Evolutionary conservation across 75 land plant genomes (phyloP).

Genomic region (Pinus albicaulis): DNA sequence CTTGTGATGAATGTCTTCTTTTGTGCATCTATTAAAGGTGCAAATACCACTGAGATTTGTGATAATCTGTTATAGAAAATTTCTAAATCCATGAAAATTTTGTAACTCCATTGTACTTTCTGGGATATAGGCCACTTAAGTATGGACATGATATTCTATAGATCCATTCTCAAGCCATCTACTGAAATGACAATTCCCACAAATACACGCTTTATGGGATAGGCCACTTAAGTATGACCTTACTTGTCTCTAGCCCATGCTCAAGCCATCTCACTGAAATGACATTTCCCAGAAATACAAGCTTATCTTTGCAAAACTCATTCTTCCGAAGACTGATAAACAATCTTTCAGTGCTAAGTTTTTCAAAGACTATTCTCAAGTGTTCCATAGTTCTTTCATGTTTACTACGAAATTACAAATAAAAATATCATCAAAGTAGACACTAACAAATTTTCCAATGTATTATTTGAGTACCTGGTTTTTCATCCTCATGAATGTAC

Average conservation of each 20-base stretch:
- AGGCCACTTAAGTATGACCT: neutral
- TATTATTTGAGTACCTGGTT: slow-evolving; percentile 6
- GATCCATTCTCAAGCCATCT: neutral
- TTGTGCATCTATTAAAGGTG: neutral
- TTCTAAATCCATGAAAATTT: neutral
- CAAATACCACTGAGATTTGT: neutral
- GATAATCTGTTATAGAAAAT: neutral
- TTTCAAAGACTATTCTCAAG: neutral
- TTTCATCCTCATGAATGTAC: slow-evolving; percentile 11
- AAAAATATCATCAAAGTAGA: slow-evolving; percentile 23
- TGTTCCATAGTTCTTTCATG: neutral
- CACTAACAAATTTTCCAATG: slow-evolving; percentile 11
- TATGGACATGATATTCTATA: neutral
- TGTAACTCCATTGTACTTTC: neutral
- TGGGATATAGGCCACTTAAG: neutral
- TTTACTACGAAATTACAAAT: slow-evolving; percentile 4
- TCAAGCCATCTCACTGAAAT: neutral
- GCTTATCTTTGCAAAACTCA: neutral
- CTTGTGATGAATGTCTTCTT: neutral
- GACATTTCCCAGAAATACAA: neutral
- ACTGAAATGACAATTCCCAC: neutral
- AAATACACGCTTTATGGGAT: neutral
- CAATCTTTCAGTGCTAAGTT: neutral
- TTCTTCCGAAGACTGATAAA: neutral
- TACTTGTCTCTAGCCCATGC: neutral